Conservation (phyloP, 352 stramenopile genomes). For the Phytophthora colocasiae region DNA sequence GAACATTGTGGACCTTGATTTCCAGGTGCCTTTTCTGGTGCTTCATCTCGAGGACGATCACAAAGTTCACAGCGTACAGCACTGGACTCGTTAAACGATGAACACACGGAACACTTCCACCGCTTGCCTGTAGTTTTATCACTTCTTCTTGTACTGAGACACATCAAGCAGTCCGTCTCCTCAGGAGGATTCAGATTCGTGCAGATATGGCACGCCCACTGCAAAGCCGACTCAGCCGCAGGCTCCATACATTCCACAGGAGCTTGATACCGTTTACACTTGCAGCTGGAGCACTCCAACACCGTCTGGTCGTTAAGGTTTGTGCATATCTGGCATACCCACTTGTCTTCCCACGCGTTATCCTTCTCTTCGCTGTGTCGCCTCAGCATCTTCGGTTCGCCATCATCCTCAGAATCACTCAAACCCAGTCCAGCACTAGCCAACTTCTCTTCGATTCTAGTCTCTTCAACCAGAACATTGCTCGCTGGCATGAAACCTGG, state of each 20-base stretch:
- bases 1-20: slow-evolving; percentile 42
- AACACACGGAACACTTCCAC: slow-evolving; percentile 36
- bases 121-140: not conserved
- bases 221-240: slow-evolving; percentile 7
- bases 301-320: slow-evolving; percentile 29
- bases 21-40: slow-evolving; percentile 3
- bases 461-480: slow-evolving; percentile 31
- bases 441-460: slow-evolving; percentile 47
- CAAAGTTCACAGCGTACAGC: slow-evolving; percentile 37
- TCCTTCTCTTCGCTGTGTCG: slow-evolving; percentile 11
- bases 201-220: slow-evolving; percentile 42
- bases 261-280: slow-evolving; percentile 16
- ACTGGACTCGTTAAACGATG: slow-evolving; percentile 23
- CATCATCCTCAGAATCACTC: slow-evolving; percentile 61
- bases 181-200: slow-evolving; percentile 34
- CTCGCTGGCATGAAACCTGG: slow-evolving; percentile 37
- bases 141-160: slow-evolving; percentile 11
- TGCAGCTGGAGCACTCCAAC: slow-evolving; percentile 32
- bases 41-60: slow-evolving; percentile 15
- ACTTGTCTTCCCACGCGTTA: slow-evolving; percentile 27
- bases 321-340: slow-evolving; percentile 43
- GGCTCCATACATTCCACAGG: not conserved
- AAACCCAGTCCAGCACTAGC: slow-evolving; percentile 54
- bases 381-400: slow-evolving; percentile 17
- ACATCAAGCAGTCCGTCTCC: slow-evolving; percentile 29